Percentiles rank a stretch among this genome's conserved stretches.
These are phyloP conservation scores for Sophora flavescens DNA, from an alignment of 306 rosid species.

Conservation along the genomic window DNA sequence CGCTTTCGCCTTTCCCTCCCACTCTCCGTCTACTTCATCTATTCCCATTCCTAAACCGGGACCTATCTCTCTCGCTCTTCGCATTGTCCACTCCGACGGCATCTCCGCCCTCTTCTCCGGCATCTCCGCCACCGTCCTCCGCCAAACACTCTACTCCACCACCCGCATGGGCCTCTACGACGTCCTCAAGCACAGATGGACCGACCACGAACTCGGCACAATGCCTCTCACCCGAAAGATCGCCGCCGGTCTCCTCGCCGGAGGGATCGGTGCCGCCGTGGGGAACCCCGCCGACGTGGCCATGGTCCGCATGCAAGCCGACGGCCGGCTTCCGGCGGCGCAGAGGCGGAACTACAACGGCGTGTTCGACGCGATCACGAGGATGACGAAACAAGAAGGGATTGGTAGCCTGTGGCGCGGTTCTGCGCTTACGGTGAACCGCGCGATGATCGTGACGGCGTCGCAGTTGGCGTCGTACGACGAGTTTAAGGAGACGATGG, in stretches of 20 bases:
- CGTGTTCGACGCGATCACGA: conserved; percentile 70
- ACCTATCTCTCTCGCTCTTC: conserved; percentile 61
- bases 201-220: conserved; percentile 58
- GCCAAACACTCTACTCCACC: conserved; percentile 81
- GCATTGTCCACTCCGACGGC: conserved; percentile 63
- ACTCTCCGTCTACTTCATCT: conserved; percentile 8
- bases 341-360: conserved; percentile 78
- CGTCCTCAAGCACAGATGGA: conserved; percentile 69
- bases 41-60: conserved; percentile 42
- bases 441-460: conserved; percentile 95
- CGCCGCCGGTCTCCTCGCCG: conserved; percentile 71
- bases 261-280: conserved; percentile 80
- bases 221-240: conserved; percentile 61
- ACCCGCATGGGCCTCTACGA: conserved; percentile 91
- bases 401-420: conserved; percentile 88
- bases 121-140: conserved; percentile 83
- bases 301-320: conserved; percentile 96
- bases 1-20: conserved; percentile 54
- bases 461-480: conserved; percentile 90
- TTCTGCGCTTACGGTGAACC: conserved; percentile 85
- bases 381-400: conserved; percentile 75
- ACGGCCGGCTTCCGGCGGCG: conserved; percentile 71
- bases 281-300: conserved; percentile 95
- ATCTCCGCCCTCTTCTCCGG: conserved; percentile 71
- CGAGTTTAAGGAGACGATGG: conserved; percentile 70